Base-by-base conservation (phyloP, 2,329 filamentous ascomycete species). In the Aspergillus aculeatinus region DNA sequence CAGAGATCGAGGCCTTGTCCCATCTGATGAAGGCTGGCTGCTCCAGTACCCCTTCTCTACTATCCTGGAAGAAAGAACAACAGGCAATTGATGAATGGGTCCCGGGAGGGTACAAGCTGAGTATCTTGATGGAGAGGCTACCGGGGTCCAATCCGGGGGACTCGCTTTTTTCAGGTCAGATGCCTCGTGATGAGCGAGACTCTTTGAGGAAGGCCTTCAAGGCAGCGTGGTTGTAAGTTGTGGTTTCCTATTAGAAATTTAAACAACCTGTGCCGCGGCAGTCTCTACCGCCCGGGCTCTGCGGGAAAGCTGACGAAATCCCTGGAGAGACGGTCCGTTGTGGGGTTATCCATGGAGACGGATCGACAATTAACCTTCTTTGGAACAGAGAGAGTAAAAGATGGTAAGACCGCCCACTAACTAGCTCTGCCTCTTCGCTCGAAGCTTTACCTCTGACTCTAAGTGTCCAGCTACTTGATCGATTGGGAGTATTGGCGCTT, bases 71-170 rank as follows among this genome's bases (percentile, higher is more conserved):
- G 33, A 16, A 47, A 4, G n/a, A 29, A 0, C 2, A 23, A 25
- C 51, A 60, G 21, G 12, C 44, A 1, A 5, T 14, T 1, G 27
- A 58, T 48, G n/a, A 52, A 42, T 58, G 51, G 55, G 27, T 61
- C 2, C 55, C 51, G 2, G 51, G 55, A 1, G 55, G 59, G 0
- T 61, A 31, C 2, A 52, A 55, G 1, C n/a, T 51, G 9, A 44
- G 23, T 25, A 51, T 61, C 5, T 12, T 55, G 4, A 61, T 58
- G 55, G 55, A 61, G 51, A 16, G 11, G 35, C 2, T 61, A 9
- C 55, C 51, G 11, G 55, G 59, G 2, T 19, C 9, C 11, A 33
- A 58, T 23, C 33, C 11, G 1, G 48, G 25, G 7, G 53, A 44
- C 3, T 29, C 48, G 2, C 9, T 51, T 4, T 55, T 33, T 48